Evolutionary conservation across 2,329 filamentous ascomycete species (phyloP).

Genomic region (Malbranchea zuffiana): DNA sequence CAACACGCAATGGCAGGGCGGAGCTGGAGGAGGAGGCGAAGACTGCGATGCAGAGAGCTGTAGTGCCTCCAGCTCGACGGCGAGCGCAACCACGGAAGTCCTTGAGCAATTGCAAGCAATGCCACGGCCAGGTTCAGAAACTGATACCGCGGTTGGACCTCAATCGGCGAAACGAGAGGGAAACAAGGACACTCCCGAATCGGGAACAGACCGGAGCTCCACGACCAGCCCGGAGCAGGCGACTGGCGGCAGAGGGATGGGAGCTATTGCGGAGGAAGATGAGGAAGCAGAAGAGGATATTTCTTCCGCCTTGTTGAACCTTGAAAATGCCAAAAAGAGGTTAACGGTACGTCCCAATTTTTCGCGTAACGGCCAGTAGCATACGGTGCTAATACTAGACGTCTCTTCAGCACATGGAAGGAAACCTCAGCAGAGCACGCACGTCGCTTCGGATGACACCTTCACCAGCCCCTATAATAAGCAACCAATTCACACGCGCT

Average conservation of each 20-base stretch:
- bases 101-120: conserved; percentile 20
- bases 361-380: background rate
- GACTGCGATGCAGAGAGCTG: conserved; percentile 31
- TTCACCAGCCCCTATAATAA: conserved; percentile 35
- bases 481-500: no score
- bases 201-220: conserved; percentile 2
- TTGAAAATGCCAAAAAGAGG: conserved; percentile 83
- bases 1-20: conserved; percentile 36
- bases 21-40: conserved; percentile 47
- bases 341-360: conserved; percentile 56
- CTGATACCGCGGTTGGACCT: no score
- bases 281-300: conserved; percentile 51
- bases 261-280: conserved; percentile 26
- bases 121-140: no score
- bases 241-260: conserved; percentile 24
- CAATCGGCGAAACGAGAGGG: background rate
- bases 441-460: conserved; percentile 50
- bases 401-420: conserved; percentile 78
- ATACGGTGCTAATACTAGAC: background rate
- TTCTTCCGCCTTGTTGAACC: conserved; percentile 71
- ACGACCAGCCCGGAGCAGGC: conserved; percentile 16
- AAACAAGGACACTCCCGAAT: background rate
- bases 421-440: conserved; percentile 70
- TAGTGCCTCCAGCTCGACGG: conserved; percentile 31
- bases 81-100: conserved; percentile 18